Base-by-base conservation (phyloP, 768 basidiomycete genomes). In the Agaricus sinodeliciosus region DNA sequence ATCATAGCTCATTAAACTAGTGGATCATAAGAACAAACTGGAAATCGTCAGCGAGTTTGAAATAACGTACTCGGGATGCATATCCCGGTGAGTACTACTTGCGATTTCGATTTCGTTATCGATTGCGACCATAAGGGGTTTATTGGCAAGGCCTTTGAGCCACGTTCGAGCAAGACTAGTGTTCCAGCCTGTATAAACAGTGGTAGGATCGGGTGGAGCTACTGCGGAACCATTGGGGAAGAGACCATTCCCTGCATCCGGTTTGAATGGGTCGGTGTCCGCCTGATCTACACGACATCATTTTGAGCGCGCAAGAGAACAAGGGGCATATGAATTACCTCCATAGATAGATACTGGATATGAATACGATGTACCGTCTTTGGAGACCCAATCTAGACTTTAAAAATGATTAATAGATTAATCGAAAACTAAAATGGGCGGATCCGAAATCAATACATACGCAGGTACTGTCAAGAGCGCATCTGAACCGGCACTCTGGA, bases 31-130 rank as follows among this genome's bases (percentile, higher is more conserved):
- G 31, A 31, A 31, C 31, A 31, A 31, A 19, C 26, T 40, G 9
- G 31, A 39, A 43, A 31, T 13, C 8, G 9, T 16, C 3, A 44
- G 28, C 55, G 9, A 4, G 16, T 18, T 49, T 6, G 5, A 9
- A 16, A 16, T 13, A 15, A 59, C 69, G 36, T 62, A 75, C 74
- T 55, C 57, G 1, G 79, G 77, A 59, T 80, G 79, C 77, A 80
- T 80, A 56, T 80, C 79, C 61, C 76, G 74, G 58, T 80, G 79
- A 15, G 79, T 80, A 55, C 59, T 74, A 47, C 65, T 64, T 12
- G 79, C 75, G 49, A 80, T 80, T 60, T 80, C 79, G 13, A 80
- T 80, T 61, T 80, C 79, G 59, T 80, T 80, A 60, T 80, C 79
- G 51, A 80, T 68, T 4, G 75, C 66, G 12, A 78, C 69, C 42